Percentiles rank a stretch among this genome's conserved stretches.
Conservation (phyloP, 495 filamentous ascomycete species). For the Neurospora africana region DNA sequence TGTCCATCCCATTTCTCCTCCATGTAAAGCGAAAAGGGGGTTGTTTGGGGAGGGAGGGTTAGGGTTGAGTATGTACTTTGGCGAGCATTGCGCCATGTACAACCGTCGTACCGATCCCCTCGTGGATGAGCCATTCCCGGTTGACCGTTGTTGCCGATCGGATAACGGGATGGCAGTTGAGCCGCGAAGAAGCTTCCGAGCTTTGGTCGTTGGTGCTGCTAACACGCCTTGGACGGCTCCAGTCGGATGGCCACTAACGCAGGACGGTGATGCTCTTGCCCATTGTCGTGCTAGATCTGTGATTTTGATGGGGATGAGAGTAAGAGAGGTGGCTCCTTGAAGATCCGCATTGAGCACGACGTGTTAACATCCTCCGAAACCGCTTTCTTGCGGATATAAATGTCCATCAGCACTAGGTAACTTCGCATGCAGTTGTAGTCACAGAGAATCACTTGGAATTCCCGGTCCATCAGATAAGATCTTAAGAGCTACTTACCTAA, state of each 20-base stretch:
- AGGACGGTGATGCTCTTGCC: neutral
- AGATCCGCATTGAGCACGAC: neutral
- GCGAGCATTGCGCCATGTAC: neutral
- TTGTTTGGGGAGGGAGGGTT: neutral
- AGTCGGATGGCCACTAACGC: neutral
- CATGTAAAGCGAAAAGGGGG: neutral
- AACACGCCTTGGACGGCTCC: neutral
- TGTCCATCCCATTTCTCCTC: neutral
- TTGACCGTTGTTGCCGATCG: neutral
- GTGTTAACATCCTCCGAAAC: neutral
- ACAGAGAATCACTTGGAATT: neutral
- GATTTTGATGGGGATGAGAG: neutral
- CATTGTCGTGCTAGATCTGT: neutral
- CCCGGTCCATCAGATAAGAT: neutral
- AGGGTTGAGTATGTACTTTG: neutral
- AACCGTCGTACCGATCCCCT: neutral
- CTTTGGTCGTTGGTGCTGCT: neutral
- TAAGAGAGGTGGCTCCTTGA: neutral
- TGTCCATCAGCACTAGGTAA: neutral
- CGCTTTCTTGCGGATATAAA: neutral
- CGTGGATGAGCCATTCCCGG: neutral
- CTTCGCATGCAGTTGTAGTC: neutral
- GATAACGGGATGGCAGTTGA: neutral
- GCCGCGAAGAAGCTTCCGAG: neutral
- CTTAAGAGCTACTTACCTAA: neutral